Evolutionary conservation across 805 yeast genomes (phyloP), one percentile per base, ranked within the genome.

Genomic region (Hanseniaspora occidentalis): DNA sequence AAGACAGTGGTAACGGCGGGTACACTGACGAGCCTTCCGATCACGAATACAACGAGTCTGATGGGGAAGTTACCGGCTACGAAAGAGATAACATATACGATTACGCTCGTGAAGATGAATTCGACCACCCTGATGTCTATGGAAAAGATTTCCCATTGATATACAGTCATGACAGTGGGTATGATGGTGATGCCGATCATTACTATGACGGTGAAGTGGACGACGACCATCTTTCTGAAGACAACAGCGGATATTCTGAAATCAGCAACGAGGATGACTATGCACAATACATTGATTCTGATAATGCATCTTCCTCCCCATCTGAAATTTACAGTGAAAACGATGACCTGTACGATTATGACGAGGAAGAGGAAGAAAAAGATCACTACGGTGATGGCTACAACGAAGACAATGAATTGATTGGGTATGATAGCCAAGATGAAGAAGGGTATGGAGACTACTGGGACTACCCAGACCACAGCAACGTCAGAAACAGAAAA

Each of bases 401-500:
- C 16, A n/a, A 29, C 8, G 33, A 29, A n/a, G 10, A 23, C 25
- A 10, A 23, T 23, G 25, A 7, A 7, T 23, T 23, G 25, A 23
- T 23, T 23, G 25, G 25, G 10, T 29, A 29, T 9, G 8, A 29
- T 5, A 8, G 16, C 8, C 9, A 29, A 4, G 33, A 9, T 7
- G 18, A 29, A n/a, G 16, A 22, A 22, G 34, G 22, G 7, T 23
- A 31, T 19, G 31, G 14, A 7, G 38, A 18, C 4, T 36, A 42
- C 11, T 11, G 33, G 10, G 27, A 17, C 22, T 43, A 35, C 13
- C 22, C 36, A 27, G 43, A 40, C 50, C 50, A 43, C 65, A 50
- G n/a, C n/a, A n/a, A n/a, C n/a, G n/a, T n/a, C 11, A 7, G 29
- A 25, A 14, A 25, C 29, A 14, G 14, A 13, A 18, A 29, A 14